Base-by-base conservation (phyloP, 2,329 filamentous ascomycete species). In the Cladobotryum mycophilum region DNA sequence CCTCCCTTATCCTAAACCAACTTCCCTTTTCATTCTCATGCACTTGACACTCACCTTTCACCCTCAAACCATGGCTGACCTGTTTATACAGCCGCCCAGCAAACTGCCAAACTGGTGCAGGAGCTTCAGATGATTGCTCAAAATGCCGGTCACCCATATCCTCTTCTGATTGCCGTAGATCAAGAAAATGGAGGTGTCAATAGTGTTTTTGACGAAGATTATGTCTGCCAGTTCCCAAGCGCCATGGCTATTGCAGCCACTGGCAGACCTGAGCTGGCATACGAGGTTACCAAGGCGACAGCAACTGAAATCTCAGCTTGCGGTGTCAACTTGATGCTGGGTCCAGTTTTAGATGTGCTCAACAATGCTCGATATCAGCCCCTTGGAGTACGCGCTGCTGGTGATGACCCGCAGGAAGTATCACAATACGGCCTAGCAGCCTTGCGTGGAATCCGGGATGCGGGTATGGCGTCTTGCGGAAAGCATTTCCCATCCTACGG, bases 151-250 rank as follows among this genome's bases (percentile, higher is more conserved):
- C 92, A 97, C 67, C 86, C 88, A 3, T 85, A 92, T 3, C 93
- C 93, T 2, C 73, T 99, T 15, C 76, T 95, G 49, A 96, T 99
- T 60, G 91, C 88, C 37, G 75, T 97, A 36, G 93, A 97, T 64
- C 93, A 99, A 66, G 93, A 99, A 68, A 97, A 99, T 81, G 93
- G 93, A 56, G 91, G 92, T 3, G 92, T 96, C 67, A 97, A 96
- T 72, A 96, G 89, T 70, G 79, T 97, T 2, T 96, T 95, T 63
- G 92, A 97, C 66, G 90, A 96, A 60, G 89, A 93, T 62, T 93
- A 91, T 65, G 92, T 97, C 59, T 90, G 89, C 58, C 93, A 97
- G 66, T 99, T 96, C 60, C 93, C 93, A 8, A 96, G 91, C 63
- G 88, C 92, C 55, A 97, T 99, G 92, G 92, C 91, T 12, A 79